Base-by-base conservation (phyloP, 306 rosid genomes). In the Corylus heterophylla region DNA sequence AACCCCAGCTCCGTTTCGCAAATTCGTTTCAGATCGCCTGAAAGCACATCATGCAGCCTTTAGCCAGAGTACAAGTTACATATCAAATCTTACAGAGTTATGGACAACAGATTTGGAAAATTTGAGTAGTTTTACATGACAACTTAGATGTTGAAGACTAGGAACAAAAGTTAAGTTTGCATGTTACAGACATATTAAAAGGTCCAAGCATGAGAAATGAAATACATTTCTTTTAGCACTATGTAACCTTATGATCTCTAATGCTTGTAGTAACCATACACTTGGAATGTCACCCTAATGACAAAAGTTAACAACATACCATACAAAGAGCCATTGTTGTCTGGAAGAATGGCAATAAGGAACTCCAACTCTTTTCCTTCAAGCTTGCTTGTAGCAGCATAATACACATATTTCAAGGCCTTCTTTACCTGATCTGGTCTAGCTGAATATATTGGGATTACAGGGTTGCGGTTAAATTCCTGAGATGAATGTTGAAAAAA, bases 1-100 rank as follows among this genome's bases (percentile, higher is more conserved):
- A 90, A 62, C 54, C 92, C 94, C 49, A 90, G 82, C 78, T 88
- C 94, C 54, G 94, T 90, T 79, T 88, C 92, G 11, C 94, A 90
- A 54, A 90, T 88, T 81, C 94, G 85, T 83, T 90, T 90, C 71
- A 90, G 88, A 83, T 90, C 90, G 75, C 94, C 94, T 86, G 83
- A 55, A 79, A 39, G 47, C 76, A 68, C 54, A 79, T 51, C 17
- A 63, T 42, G 74, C 63, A 70, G 22, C 76, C 31, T 75, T 78
- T 39, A 85, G 68, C 48, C 64, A 22, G 56, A 68, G 58, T 52
- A 61, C 25, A 18, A 64, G 74, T 64, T 48, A 5, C 22, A 25
- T 49, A 78, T 5, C 37, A 72, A 35, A 67, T 67, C 59, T 75
- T 45, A 50, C 47, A 55, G 49, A 27, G 45, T 70, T 68, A 59